These are phyloP conservation scores for Panicum virgatum DNA, from an alignment of 202 grass and related monocot genomes.

Conservation along the genomic window DNA sequence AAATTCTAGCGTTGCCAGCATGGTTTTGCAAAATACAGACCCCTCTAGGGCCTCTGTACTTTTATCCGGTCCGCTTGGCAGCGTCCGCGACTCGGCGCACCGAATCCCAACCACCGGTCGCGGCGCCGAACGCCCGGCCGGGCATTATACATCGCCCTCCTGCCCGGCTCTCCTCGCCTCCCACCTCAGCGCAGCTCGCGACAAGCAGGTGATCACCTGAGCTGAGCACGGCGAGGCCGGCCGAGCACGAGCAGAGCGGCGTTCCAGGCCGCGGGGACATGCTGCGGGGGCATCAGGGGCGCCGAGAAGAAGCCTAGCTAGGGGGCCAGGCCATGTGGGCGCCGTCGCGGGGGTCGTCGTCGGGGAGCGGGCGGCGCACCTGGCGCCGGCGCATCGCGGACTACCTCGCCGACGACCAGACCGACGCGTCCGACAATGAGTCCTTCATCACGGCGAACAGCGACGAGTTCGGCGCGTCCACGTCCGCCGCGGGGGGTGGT, in stretches of 20 bases:
- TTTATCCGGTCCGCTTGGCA: constrained; percentile 24
- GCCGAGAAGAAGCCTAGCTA: neutral
- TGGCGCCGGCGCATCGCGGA: constrained; percentile 80
- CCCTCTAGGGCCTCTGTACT: neutral
- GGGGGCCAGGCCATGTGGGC: constrained; percentile 49
- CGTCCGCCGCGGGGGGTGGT: constrained; percentile 10
- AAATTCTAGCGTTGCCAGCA: neutral
- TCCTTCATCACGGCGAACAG: constrained; percentile 57
- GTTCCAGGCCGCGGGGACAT: neutral
- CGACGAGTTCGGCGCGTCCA: constrained; percentile 31
- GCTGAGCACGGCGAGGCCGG: neutral
- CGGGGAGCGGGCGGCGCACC: constrained; percentile 49
- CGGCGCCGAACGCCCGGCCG: neutral
- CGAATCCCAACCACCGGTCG: constrained; percentile 46
- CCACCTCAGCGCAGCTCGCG: neutral
- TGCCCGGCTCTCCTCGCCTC: neutral
- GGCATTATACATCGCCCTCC: constrained; percentile 31
- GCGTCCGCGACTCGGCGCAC: constrained; percentile 28
- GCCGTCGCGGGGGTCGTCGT: constrained; percentile 53
- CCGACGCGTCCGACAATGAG: constrained; percentile 74
- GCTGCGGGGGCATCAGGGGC: neutral
- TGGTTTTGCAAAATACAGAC: neutral
- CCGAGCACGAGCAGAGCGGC: neutral
- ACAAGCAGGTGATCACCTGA: constrained; percentile 7
- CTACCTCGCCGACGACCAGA: constrained; percentile 71